A percentile compares a stretch with the other conserved stretches of the same genome.
These are phyloP conservation scores for Malus orientalis DNA, from an alignment of 306 rosid species.

Conservation along the genomic window DNA sequence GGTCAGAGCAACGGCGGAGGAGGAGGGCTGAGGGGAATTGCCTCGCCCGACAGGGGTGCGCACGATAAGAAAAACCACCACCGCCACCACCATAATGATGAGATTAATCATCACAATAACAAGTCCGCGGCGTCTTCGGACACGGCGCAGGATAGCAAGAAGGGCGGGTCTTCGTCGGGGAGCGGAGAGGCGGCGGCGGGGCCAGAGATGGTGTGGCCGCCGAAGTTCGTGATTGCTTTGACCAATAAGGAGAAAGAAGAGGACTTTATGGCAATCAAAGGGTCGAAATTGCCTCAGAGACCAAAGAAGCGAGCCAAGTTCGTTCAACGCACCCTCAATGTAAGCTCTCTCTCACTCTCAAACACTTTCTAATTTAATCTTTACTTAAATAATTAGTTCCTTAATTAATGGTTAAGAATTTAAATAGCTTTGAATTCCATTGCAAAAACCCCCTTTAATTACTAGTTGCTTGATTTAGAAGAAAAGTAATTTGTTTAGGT, in stretches of 20 bases:
- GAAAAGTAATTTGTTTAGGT: no score
- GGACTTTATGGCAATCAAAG: slow-evolving; percentile 86
- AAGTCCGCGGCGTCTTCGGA: slow-evolving; percentile 77
- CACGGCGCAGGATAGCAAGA: slow-evolving; percentile 90
- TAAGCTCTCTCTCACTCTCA: slow-evolving; percentile 35
- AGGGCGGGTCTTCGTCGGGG: slow-evolving; percentile 80
- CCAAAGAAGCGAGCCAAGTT: slow-evolving; percentile 87
- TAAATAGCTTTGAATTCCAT: background rate
- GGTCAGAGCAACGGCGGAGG: slow-evolving; percentile 76
- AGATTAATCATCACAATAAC: slow-evolving; percentile 25
- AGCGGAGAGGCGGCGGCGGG: slow-evolving; percentile 65
- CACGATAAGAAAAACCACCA: slow-evolving; percentile 61
- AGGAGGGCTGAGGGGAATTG: slow-evolving; percentile 46
- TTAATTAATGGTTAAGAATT: background rate
- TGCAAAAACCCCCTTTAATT: background rate
- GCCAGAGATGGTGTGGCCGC: slow-evolving; percentile 67
- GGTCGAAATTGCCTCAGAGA: slow-evolving; percentile 83
- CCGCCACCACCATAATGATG: slow-evolving; percentile 13
- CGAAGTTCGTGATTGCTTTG: slow-evolving; percentile 81
- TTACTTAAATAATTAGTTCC: background rate
- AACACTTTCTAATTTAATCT: background rate
- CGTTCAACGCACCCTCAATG: slow-evolving; percentile 84
- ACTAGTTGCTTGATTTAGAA: background rate
- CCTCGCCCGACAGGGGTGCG: slow-evolving; percentile 82
- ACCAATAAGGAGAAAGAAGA: slow-evolving; percentile 94